Conservation (phyloP, 495 filamentous ascomycete genomes). For the Platismatia glauca region DNA sequence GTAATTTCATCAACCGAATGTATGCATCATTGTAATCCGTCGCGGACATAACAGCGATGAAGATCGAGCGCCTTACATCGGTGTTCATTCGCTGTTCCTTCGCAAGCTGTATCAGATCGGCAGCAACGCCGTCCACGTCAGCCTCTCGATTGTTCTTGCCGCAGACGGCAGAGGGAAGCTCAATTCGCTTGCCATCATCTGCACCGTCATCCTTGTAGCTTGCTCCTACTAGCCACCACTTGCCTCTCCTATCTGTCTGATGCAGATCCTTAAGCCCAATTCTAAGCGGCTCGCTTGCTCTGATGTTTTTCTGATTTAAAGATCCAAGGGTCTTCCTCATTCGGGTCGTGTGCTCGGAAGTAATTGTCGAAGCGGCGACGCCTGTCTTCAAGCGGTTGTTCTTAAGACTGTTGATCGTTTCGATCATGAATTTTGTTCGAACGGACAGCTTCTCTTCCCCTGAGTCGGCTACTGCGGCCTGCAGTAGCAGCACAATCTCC, state of each 20-base stretch:
- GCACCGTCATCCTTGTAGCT: conserved; percentile 55
- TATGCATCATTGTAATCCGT: conserved; percentile 78
- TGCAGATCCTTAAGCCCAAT: conserved; percentile 72
- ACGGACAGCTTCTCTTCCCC: conserved; percentile 69
- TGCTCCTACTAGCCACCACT: conserved; percentile 96
- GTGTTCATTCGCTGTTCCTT: conserved; percentile 90
- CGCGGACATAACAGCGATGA: conserved; percentile 82
- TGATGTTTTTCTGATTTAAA: conserved; percentile 57
- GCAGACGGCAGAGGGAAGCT: not conserved
- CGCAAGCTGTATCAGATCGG: conserved; percentile 66
- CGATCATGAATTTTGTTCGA: conserved; percentile 95
- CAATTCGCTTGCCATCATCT: not conserved
- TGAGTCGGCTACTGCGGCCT: conserved; percentile 54
- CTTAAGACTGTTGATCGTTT: conserved; percentile 86
- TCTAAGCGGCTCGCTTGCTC: conserved; percentile 71
- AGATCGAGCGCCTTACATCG: conserved; percentile 83
- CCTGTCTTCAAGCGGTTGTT: conserved; percentile 83
- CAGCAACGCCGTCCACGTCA: conserved; percentile 44
- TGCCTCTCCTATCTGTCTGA: conserved; percentile 75
- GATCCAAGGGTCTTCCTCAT: conserved; percentile 78
- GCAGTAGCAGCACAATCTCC: conserved; percentile 76
- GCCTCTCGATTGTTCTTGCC: conserved; percentile 17
- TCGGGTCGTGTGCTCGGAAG: conserved; percentile 66
- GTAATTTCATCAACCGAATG: conserved; percentile 65
- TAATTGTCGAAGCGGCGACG: conserved; percentile 49